Conservation (phyloP, 495 filamentous ascomycete genomes). For the Chlorociboria aeruginascens region DNA sequence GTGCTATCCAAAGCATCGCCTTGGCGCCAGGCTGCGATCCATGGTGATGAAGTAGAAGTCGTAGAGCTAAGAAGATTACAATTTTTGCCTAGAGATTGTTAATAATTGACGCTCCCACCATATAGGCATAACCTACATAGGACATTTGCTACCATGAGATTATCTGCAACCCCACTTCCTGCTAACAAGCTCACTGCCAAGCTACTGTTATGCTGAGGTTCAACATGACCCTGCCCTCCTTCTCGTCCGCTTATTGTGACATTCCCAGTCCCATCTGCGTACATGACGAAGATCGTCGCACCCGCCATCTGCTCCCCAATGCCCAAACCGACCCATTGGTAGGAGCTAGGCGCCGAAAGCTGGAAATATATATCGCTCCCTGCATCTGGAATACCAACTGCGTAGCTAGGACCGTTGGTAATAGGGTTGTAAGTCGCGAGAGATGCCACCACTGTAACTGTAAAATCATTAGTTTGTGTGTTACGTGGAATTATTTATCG, state of each 20-base stretch:
- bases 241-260: slow-evolving; percentile 55
- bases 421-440: slow-evolving; percentile 8
- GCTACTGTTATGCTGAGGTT: slow-evolving; percentile 39
- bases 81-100: slow-evolving; percentile 28
- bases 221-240: slow-evolving; percentile 34
- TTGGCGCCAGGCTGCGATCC: slow-evolving; percentile 52
- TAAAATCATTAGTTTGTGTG: too few species aligned
- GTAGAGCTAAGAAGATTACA: slow-evolving; percentile 40
- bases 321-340: slow-evolving; percentile 55
- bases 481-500: too few species aligned
- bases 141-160: slow-evolving; percentile 53
- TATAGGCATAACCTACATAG: slow-evolving; percentile 25
- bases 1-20: slow-evolving; percentile 47
- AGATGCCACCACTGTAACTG: slow-evolving; percentile 3
- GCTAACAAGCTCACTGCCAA: slow-evolving; percentile 38
- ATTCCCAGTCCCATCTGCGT: slow-evolving; percentile 44
- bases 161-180: slow-evolving; percentile 44
- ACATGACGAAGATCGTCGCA: slow-evolving; percentile 59
- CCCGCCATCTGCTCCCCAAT: slow-evolving; percentile 50
- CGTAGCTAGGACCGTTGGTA: slow-evolving; percentile 5
- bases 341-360: slow-evolving; percentile 43
- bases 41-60: slow-evolving; percentile 32
- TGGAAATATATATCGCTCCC: slow-evolving; percentile 52
- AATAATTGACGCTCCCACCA: slow-evolving; percentile 1
- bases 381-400: slow-evolving; percentile 10